phyloP scores from a whole-genome alignment of 2,329 filamentous ascomycete genomes.

The Zymoseptoria passerinii region DNA sequence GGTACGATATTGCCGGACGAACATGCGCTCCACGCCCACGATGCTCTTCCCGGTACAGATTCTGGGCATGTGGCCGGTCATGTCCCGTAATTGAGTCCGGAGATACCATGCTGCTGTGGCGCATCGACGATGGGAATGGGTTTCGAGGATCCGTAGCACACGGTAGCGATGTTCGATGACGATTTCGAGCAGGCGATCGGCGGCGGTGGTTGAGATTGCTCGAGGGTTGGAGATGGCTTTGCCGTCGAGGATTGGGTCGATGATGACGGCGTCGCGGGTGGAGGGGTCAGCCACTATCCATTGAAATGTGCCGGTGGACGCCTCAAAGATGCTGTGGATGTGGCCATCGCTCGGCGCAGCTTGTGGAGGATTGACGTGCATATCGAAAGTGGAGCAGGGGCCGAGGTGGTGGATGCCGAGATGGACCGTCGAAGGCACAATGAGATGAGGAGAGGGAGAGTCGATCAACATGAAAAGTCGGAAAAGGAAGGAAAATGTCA shows the following conservation, averaged over 20 bases:
- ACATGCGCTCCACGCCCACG: conserved; percentile 42
- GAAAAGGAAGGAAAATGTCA: background rate
- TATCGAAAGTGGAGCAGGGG: background rate
- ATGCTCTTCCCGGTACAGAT: conserved; percentile 53
- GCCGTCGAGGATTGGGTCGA: conserved; percentile 55
- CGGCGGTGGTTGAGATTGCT: conserved; percentile 44
- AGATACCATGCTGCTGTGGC: conserved; percentile 53
- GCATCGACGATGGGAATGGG: conserved; percentile 55
- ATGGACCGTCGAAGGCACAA: background rate
- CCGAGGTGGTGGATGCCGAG: background rate
- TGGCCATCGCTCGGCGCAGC: conserved; percentile 12
- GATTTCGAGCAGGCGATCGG: conserved; percentile 44
- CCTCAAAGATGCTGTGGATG: conserved; percentile 31
- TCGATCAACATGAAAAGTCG: background rate
- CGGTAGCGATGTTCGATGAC: conserved; percentile 40
- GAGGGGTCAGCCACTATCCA: conserved; percentile 50
- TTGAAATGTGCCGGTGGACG: conserved; percentile 48
- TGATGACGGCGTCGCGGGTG: conserved; percentile 46
- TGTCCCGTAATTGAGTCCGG: conserved; percentile 36
- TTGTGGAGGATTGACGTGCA: background rate
- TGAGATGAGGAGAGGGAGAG: background rate
- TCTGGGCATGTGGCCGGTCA: conserved; percentile 31
- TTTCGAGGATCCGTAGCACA: conserved; percentile 50
- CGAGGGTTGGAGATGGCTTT: conserved; percentile 34
- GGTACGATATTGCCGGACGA: conserved; percentile 44